A percentile compares a stretch with the other conserved stretches of the same genome.
Conservation (phyloP, 148 eudicot genomes). For the Limonium bicolor region DNA sequence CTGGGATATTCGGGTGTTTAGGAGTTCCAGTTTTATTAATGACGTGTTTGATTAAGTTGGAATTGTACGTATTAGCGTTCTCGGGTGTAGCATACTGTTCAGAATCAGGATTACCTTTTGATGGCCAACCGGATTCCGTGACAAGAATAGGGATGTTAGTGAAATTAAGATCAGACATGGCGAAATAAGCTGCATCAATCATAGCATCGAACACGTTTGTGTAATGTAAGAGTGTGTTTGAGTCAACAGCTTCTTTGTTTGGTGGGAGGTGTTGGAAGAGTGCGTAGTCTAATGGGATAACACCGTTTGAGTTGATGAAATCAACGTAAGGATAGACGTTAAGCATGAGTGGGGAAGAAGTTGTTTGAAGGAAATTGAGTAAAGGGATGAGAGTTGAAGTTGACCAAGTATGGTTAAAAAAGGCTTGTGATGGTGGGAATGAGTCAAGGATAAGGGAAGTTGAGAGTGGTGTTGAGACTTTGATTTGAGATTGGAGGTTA, state of each 20-base stretch:
- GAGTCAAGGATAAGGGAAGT: slow-evolving; percentile 78
- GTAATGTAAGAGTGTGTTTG: slow-evolving; percentile 85
- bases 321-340: slow-evolving; percentile 85
- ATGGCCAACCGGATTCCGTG: slow-evolving; percentile 96
- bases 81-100: slow-evolving; percentile 79
- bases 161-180: slow-evolving; percentile 71
- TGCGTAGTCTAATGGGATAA: slow-evolving; percentile 75
- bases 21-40: slow-evolving; percentile 87
- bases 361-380: slow-evolving; percentile 63
- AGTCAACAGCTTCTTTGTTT: slow-evolving; percentile 85
- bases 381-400: slow-evolving; percentile 70
- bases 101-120: slow-evolving; percentile 59
- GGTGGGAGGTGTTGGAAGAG: slow-evolving; percentile 83
- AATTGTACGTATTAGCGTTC: slow-evolving; percentile 79
- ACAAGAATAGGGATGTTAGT: slow-evolving; percentile 70
- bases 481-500: slow-evolving; percentile 51
- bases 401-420: slow-evolving; percentile 83
- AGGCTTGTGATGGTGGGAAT: slow-evolving; percentile 94
- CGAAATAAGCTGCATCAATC: slow-evolving; percentile 79
- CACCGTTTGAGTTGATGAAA: slow-evolving; percentile 58
- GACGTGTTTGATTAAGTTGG: slow-evolving; percentile 67
- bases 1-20: slow-evolving; percentile 70
- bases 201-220: slow-evolving; percentile 88
- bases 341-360: slow-evolving; percentile 68
- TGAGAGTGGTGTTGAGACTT: slow-evolving; percentile 81